Conservation (phyloP, 495 filamentous ascomycete genomes). For the Pseudevernia furfuracea region DNA sequence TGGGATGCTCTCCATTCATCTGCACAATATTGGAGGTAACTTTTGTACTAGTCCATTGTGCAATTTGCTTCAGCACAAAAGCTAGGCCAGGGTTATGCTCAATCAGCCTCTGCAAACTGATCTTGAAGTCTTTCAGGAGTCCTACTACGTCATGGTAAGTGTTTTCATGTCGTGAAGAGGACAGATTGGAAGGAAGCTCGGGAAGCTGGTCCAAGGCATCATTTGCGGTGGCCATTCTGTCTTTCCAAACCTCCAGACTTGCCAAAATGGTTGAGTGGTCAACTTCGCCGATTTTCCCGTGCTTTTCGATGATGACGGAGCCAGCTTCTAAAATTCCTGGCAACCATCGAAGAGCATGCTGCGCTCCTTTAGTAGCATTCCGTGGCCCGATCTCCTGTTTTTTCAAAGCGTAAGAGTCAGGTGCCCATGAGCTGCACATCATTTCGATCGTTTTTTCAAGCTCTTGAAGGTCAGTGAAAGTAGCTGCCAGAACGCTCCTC, state of each 20-base stretch:
- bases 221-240: constrained; percentile 36
- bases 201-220: constrained; percentile 42
- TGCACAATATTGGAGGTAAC: constrained; percentile 11
- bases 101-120: constrained; percentile 37
- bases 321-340: constrained; percentile 42
- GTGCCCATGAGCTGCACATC: constrained; percentile 39
- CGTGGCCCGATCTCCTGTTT: constrained; percentile 25
- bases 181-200: constrained; percentile 46
- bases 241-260: constrained; percentile 43
- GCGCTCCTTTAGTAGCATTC: neutral
- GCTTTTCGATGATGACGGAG: constrained; percentile 44
- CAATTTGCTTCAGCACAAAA: constrained; percentile 56
- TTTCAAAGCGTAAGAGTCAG: constrained; percentile 22
- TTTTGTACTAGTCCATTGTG: constrained; percentile 36
- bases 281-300: constrained; percentile 50
- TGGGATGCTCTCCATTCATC: constrained; percentile 14
- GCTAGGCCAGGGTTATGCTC: constrained; percentile 49
- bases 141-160: constrained; percentile 39
- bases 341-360: constrained; percentile 40
- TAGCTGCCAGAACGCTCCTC: constrained; percentile 45
- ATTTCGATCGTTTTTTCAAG: constrained; percentile 35
- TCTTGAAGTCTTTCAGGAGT: constrained; percentile 39
- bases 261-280: constrained; percentile 37
- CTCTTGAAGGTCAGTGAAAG: constrained; percentile 33
- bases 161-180: constrained; percentile 37